Conservation (phyloP, 108 stramenopile species). For the Ochromonas danica region DNA sequence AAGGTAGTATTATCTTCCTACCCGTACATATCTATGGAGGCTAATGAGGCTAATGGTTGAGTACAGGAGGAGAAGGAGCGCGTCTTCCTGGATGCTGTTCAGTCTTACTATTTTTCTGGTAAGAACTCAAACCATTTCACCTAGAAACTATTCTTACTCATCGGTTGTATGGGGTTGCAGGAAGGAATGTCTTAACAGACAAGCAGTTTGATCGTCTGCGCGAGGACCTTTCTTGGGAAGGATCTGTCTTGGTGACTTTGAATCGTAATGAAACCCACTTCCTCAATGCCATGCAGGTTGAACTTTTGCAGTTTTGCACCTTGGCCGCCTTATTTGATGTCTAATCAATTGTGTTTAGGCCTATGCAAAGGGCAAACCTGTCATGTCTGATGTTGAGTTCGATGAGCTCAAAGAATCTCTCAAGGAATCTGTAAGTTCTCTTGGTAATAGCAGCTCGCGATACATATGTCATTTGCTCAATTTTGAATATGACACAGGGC, state of each 20-base stretch:
- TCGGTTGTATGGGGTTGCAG: background rate
- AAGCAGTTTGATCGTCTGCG: slow-evolving; percentile 84
- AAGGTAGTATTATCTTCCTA: background rate
- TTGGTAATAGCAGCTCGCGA: background rate
- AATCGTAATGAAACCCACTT: slow-evolving; percentile 81
- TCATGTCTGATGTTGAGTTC: slow-evolving; percentile 74
- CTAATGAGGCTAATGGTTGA: no score
- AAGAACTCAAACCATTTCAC: no score
- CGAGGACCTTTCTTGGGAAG: slow-evolving; percentile 82
- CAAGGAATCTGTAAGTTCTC: background rate
- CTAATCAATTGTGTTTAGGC: slow-evolving; percentile 47
- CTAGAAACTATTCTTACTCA: background rate
- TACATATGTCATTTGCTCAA: background rate
- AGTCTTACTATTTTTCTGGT: slow-evolving; percentile 84
- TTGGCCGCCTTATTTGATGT: slow-evolving; percentile 3
- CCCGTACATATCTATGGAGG: no score
- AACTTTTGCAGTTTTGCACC: background rate
- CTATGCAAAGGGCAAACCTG: slow-evolving; percentile 76
- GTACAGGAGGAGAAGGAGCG: slow-evolving; percentile 67
- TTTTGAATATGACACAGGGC: slow-evolving; percentile 64
- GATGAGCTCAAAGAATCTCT: slow-evolving; percentile 68
- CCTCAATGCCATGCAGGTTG: slow-evolving; percentile 66
- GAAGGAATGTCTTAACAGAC: slow-evolving; percentile 62
- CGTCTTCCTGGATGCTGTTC: slow-evolving; percentile 88
- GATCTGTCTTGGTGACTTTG: slow-evolving; percentile 65